A percentile compares a stretch with the other conserved stretches of the same genome.
Evolutionary conservation across 164 flowering plant genomes (phyloP).

Genomic region (Vitis labrusca): DNA sequence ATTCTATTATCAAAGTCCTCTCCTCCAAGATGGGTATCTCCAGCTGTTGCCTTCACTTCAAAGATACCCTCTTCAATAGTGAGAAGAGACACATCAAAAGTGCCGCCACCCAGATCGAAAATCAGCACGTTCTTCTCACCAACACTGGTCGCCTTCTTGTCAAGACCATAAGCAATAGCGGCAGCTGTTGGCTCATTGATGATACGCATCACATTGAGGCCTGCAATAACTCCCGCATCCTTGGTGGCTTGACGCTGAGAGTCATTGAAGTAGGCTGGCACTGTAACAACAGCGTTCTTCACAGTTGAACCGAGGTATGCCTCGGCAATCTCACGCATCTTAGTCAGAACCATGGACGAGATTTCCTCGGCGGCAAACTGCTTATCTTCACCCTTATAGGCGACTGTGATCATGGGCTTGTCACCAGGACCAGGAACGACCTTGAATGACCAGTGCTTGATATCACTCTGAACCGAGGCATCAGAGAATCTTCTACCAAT

Average conservation of each 20-base stretch:
- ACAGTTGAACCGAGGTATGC: constrained; percentile 36
- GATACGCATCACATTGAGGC: constrained; percentile 43
- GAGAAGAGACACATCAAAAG: constrained; percentile 40
- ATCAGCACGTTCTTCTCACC: constrained; percentile 46
- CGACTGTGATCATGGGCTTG: constrained; percentile 41
- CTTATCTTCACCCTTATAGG: constrained; percentile 44
- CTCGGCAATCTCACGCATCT: constrained; percentile 47
- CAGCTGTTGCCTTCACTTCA: constrained; percentile 48
- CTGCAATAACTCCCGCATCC: constrained; percentile 43
- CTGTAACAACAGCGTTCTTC: constrained; percentile 44
- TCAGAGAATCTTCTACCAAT: constrained; percentile 40
- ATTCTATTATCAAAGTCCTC: constrained; percentile 39
- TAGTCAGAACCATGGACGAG: constrained; percentile 39
- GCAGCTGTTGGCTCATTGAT: constrained; percentile 51
- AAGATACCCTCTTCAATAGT: constrained; percentile 44
- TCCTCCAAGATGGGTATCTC: constrained; percentile 41
- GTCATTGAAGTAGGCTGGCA: constrained; percentile 44
- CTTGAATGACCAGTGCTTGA: constrained; percentile 41
- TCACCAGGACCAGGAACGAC: constrained; percentile 31
- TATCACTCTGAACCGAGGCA: constrained; percentile 33
- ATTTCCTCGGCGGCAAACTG: constrained; percentile 44
- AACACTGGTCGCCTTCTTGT: constrained; percentile 39
- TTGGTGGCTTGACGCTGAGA: constrained; percentile 43
- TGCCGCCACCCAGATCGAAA: constrained; percentile 42
- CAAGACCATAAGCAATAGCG: constrained; percentile 47